Evolutionary conservation across 2,329 filamentous ascomycete species (phyloP).

Genomic region (Akanthomyces uredinophilus): DNA sequence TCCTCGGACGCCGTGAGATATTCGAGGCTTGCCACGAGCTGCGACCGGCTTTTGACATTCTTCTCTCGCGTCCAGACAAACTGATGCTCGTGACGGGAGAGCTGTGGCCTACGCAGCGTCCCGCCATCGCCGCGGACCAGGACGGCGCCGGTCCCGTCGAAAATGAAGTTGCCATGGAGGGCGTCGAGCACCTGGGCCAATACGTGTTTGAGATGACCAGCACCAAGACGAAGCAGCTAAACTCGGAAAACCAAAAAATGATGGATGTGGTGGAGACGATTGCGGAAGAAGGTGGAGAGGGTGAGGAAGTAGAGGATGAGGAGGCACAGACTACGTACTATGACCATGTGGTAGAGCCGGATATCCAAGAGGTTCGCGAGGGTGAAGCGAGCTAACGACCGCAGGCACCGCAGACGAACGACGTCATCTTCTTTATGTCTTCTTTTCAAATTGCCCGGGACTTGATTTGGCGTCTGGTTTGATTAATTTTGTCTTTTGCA

Average conservation of each 20-base stretch:
- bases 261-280: constrained; percentile 22
- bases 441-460: background rate
- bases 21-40: constrained; percentile 89
- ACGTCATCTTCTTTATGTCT: background rate
- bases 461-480: constrained; percentile 10
- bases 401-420: background rate
- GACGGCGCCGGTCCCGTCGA: constrained; percentile 33
- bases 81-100: constrained; percentile 79
- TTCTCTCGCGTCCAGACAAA: constrained; percentile 75
- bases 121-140: constrained; percentile 33
- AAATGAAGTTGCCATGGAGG: constrained; percentile 70
- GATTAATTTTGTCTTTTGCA: background rate
- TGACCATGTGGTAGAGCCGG: constrained; percentile 27
- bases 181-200: constrained; percentile 88
- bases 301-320: constrained; percentile 23
- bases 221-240: constrained; percentile 47
- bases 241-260: constrained; percentile 29
- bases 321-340: constrained; percentile 23
- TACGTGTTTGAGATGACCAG: constrained; percentile 97
- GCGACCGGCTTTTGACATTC: constrained; percentile 73
- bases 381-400: constrained; percentile 20
- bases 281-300: constrained; percentile 20
- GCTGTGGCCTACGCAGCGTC: constrained; percentile 68
- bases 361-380: constrained; percentile 33
- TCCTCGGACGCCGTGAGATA: constrained; percentile 80